phyloP scores from a whole-genome alignment of 768 basidiomycete species.

The Macrolepiota fuliginosa region DNA sequence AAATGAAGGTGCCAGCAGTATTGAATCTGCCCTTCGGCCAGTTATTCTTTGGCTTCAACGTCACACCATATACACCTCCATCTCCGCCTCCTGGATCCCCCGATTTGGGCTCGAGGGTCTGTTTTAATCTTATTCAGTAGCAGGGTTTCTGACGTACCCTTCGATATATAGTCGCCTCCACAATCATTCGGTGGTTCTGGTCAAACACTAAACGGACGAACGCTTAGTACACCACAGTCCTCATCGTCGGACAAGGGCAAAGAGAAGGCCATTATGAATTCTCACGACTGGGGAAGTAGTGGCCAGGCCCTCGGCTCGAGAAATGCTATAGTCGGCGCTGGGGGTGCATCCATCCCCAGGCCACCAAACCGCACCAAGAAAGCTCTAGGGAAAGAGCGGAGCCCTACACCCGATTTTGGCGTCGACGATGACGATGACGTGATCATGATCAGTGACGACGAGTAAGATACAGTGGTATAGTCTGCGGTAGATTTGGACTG shows the following conservation, averaged over 20 bases:
- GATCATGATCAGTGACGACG: slow-evolving; percentile 81
- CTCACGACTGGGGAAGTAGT: slow-evolving; percentile 39
- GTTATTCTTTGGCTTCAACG: slow-evolving; percentile 94
- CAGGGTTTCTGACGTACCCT: slow-evolving; percentile 3
- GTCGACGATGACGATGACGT: slow-evolving; percentile 84
- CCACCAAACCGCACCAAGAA: slow-evolving; percentile 37
- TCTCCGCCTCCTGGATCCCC: slow-evolving; percentile 29
- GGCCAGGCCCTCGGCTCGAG: slow-evolving; percentile 51
- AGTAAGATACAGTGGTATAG: slow-evolving; percentile 8
- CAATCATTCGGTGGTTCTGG: slow-evolving; percentile 65
- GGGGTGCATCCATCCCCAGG: slow-evolving; percentile 50
- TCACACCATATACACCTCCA: slow-evolving; percentile 64
- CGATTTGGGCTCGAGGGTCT: slow-evolving; percentile 29
- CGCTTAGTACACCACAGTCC: slow-evolving; percentile 24
- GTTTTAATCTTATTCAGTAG: neutral
- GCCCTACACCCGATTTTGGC: slow-evolving; percentile 78
- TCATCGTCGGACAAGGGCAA: slow-evolving; percentile 44
- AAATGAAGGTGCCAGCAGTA: slow-evolving; percentile 82
- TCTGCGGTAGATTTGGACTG: slow-evolving; percentile 5
- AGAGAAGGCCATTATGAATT: slow-evolving; percentile 45
- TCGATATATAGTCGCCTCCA: slow-evolving; percentile 29
- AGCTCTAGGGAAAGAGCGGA: slow-evolving; percentile 44
- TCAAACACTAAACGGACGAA: slow-evolving; percentile 59
- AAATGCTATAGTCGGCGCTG: slow-evolving; percentile 45
- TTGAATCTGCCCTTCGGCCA: slow-evolving; percentile 90